A percentile compares a stretch with the other conserved stretches of the same genome.
Evolutionary conservation across 331 rosid genomes (phyloP).

Genomic region (Phaseolus coccineus): DNA sequence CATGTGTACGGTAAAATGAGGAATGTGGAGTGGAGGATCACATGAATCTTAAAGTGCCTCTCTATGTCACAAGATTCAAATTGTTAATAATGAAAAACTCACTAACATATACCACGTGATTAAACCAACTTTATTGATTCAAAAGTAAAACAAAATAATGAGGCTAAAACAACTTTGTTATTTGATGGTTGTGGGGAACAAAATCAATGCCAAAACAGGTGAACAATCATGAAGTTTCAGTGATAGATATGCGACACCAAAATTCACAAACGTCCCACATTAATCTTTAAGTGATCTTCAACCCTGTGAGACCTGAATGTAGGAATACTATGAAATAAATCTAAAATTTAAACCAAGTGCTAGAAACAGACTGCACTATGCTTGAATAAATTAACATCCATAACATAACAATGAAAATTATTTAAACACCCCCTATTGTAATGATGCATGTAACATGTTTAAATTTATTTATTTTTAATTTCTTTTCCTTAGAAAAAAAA

Average conservation of each 20-base stretch:
- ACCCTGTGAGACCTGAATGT: constrained; percentile 2
- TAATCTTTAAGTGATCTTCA: constrained; percentile 18
- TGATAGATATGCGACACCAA: constrained; percentile 66
- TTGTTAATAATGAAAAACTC: constrained; percentile 84
- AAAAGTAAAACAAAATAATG: constrained; percentile 80
- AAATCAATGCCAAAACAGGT: constrained; percentile 89
- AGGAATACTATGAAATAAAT: constrained; percentile 23
- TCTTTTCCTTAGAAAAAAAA: no score
- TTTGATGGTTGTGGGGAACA: constrained; percentile 90
- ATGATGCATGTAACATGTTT: no score
- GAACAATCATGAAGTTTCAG: constrained; percentile 70
- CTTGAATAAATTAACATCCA: not conserved
- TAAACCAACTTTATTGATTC: constrained; percentile 71
- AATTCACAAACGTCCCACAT: constrained; percentile 44
- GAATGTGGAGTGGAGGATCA: constrained; percentile 44
- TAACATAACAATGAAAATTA: not conserved
- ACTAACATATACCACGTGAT: constrained; percentile 73
- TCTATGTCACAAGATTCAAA: constrained; percentile 71
- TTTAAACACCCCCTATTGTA: not conserved
- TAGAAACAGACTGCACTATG: constrained; percentile 15
- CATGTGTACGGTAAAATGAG: constrained; percentile 38
- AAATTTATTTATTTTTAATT: no score
- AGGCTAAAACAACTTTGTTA: constrained; percentile 61
- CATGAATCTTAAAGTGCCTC: constrained; percentile 52
- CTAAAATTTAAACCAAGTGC: constrained; percentile 1